These are phyloP conservation scores for Puya raimondii DNA, from an alignment of 176 grass and related monocot species.

Conservation along the genomic window DNA sequence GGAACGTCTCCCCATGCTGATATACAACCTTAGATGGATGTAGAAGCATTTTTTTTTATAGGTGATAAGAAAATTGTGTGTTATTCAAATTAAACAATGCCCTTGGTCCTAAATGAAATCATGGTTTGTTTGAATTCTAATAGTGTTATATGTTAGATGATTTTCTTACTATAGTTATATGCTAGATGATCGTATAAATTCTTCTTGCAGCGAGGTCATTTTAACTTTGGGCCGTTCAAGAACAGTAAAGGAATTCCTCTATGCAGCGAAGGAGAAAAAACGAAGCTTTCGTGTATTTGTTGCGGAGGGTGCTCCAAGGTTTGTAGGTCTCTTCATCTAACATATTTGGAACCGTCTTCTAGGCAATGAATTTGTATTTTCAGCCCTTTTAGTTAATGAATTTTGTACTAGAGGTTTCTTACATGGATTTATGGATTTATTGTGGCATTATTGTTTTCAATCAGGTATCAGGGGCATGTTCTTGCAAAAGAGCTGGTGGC, in stretches of 20 bases:
- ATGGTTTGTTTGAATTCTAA: background rate
- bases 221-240: slow-evolving; percentile 89
- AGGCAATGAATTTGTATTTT: background rate
- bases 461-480: slow-evolving; percentile 88
- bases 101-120: background rate
- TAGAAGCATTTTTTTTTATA: too few relatives aligned
- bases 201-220: slow-evolving; percentile 83
- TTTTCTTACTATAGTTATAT: background rate
- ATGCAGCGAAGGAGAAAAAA: slow-evolving; percentile 87
- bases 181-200: background rate
- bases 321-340: slow-evolving; percentile 22
- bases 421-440: background rate
- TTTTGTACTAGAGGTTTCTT: background rate
- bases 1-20: too few relatives aligned
- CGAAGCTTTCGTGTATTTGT: slow-evolving; percentile 93
- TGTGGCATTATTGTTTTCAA: slow-evolving; percentile 16
- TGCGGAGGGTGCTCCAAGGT: slow-evolving; percentile 96
- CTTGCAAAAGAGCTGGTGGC: slow-evolving; percentile 88
- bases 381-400: background rate
- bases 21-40: too few relatives aligned
- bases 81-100: background rate
- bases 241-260: slow-evolving; percentile 96
- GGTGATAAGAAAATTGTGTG: too few relatives aligned
- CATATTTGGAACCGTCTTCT: background rate
- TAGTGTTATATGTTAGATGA: background rate